These are phyloP conservation scores for Penicillium antarcticum DNA, from an alignment of 495 filamentous ascomycete species.

Conservation along the genomic window DNA sequence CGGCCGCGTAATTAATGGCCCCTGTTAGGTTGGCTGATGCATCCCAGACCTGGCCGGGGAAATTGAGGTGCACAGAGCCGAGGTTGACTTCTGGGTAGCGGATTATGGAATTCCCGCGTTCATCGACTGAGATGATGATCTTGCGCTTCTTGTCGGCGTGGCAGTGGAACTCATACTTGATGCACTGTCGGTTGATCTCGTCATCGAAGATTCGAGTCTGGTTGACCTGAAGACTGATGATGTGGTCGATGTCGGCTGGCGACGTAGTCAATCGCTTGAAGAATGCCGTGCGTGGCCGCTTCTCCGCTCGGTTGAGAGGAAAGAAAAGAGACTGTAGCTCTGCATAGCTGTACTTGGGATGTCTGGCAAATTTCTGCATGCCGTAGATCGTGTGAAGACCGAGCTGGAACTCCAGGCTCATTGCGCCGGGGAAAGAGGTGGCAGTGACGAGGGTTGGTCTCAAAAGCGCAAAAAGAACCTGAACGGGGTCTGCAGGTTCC, in stretches of 20 bases:
- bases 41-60: conserved; percentile 46
- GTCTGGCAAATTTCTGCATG: no score
- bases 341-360: no score
- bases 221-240: conserved; percentile 29
- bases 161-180: conserved; percentile 54
- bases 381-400: no score
- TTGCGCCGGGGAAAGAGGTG: conserved; percentile 23
- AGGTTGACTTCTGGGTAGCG: conserved; percentile 10
- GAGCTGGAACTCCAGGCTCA: conserved; percentile 35
- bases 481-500: no score
- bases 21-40: conserved; percentile 30
- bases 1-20: conserved; percentile 1
- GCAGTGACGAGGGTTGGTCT: conserved; percentile 24
- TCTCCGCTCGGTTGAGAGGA: no score
- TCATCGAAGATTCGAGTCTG: conserved; percentile 29
- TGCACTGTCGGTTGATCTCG: conserved; percentile 18
- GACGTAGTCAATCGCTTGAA: conserved; percentile 33
- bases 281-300: conserved; percentile 7
- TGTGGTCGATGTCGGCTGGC: conserved; percentile 34
- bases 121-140: conserved; percentile 51
- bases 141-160: conserved; percentile 11
- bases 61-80: conserved; percentile 38
- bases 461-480: conserved; percentile 17
- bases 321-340: conserved; percentile 1
- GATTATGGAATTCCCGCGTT: conserved; percentile 23